Percentiles rank a stretch among this genome's conserved stretches.
These are phyloP conservation scores for Suhomyces pyralidae DNA, from an alignment of 805 yeast species.

Conservation along the genomic window DNA sequence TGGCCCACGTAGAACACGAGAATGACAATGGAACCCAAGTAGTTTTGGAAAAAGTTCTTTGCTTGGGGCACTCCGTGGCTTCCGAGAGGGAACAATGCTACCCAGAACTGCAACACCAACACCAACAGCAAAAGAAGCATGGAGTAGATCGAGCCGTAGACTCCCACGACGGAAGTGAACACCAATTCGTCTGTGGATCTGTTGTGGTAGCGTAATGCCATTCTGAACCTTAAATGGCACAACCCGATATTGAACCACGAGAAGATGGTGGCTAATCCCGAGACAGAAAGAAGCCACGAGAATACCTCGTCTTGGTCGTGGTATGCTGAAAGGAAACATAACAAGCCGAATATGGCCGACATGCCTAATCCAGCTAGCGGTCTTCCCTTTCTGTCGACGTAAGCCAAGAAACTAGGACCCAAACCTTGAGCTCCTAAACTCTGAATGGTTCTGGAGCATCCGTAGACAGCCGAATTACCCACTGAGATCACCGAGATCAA, in stretches of 20 bases:
- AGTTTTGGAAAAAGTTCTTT: conserved; percentile 21
- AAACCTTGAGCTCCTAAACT: conserved; percentile 16
- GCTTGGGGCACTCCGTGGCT: conserved; percentile 14
- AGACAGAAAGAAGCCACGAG: conserved; percentile 32
- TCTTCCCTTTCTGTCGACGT: conserved; percentile 16
- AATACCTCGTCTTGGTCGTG: conserved; percentile 12
- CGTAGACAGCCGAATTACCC: conserved; percentile 29
- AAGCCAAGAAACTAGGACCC: conserved; percentile 12
- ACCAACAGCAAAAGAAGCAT: conserved; percentile 20
- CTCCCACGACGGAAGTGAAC: conserved; percentile 21
- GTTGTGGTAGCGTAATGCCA: conserved; percentile 26
- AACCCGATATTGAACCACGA: conserved; percentile 34
- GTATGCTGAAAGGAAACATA: conserved; percentile 16
- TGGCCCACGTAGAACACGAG: conserved; percentile 21
- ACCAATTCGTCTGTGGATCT: conserved; percentile 19
- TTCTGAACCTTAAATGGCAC: conserved; percentile 33
- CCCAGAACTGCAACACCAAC: conserved; percentile 27
- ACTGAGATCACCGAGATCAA: conserved; percentile 28
- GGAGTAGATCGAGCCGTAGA: conserved; percentile 25
- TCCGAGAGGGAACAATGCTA: conserved; percentile 23
- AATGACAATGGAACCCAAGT: conserved; percentile 24
- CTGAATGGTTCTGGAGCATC: conserved; percentile 20
- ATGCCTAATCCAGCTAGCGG: conserved; percentile 14
- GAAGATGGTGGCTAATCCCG: conserved; percentile 36
- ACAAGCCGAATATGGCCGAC: conserved; percentile 13